phyloP scores from a whole-genome alignment of 805 yeast species.

The Pichia gijzeniarum region DNA sequence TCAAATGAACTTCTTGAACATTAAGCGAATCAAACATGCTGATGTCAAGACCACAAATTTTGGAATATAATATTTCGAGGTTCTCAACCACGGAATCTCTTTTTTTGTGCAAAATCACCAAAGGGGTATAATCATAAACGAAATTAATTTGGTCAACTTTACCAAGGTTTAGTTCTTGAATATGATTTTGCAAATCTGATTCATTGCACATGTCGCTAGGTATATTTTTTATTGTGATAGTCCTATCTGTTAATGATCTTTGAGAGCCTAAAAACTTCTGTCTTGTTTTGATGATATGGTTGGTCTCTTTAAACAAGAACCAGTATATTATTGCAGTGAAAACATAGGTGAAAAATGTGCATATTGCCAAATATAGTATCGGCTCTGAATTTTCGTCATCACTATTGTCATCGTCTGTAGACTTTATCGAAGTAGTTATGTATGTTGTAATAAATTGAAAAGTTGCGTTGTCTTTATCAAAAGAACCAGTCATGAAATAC shows the following conservation, averaged over 20 bases:
- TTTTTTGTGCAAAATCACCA: constrained; percentile 33
- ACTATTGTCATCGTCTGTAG: not conserved
- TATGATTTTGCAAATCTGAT: constrained; percentile 37
- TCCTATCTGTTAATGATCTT: constrained; percentile 53
- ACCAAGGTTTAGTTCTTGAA: constrained; percentile 52
- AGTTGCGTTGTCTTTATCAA: constrained; percentile 30
- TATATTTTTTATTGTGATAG: constrained; percentile 49
- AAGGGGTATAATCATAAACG: constrained; percentile 36
- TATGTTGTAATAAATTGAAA: not conserved
- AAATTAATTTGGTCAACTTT: constrained; percentile 44
- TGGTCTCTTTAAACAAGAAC: constrained; percentile 41
- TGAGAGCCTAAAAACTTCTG: constrained; percentile 56
- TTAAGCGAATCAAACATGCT: constrained; percentile 23
- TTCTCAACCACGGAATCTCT: constrained; percentile 29
- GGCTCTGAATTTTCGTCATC: constrained; percentile 23
- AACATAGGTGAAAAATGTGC: constrained; percentile 49
- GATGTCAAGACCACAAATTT: constrained; percentile 36
- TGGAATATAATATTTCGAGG: constrained; percentile 39
- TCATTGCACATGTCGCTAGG: constrained; percentile 43
- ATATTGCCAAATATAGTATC: constrained; percentile 39
- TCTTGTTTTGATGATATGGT: constrained; percentile 42
- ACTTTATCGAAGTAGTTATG: not conserved
- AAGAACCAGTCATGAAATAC: constrained; percentile 44
- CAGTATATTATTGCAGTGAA: constrained; percentile 44
- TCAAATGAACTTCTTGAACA: constrained; percentile 24